Percentiles rank a stretch among this genome's conserved stretches.
phyloP scores from a whole-genome alignment of 208 protist genomes.

The Leishmania tropica region DNA sequence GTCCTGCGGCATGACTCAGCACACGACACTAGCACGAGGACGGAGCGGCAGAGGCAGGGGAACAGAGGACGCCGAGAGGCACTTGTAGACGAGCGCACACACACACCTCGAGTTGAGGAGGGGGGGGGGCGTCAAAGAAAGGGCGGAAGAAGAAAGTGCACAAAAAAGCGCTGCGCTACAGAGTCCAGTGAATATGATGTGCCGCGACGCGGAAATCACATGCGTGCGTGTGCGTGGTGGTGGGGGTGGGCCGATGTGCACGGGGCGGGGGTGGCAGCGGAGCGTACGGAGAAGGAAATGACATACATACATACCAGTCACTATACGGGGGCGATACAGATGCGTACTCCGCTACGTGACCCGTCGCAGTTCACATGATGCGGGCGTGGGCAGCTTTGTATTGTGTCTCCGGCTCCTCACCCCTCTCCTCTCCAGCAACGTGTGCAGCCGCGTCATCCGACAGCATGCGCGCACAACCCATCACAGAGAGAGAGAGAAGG shows the following conservation, averaged over 20 bases:
- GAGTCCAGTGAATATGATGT: not conserved
- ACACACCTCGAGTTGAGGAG: not conserved
- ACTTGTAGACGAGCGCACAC: not conserved
- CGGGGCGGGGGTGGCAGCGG: not conserved
- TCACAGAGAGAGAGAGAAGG: too few relatives aligned
- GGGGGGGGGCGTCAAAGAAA: not conserved
- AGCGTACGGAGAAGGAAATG: not conserved
- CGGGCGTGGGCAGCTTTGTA: not conserved
- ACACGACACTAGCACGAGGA: not conserved
- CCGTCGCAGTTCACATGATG: not conserved
- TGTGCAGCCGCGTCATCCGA: not conserved
- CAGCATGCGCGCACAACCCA: not conserved
- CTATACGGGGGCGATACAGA: not conserved
- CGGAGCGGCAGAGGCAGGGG: not conserved
- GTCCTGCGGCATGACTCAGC: conserved; percentile 76
- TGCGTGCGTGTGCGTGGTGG: not conserved
- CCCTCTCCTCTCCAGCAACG: not conserved
- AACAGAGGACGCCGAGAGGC: not conserved
- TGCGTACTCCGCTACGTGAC: not conserved
- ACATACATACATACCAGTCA: not conserved
- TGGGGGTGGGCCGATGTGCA: not conserved
- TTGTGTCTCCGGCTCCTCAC: not conserved
- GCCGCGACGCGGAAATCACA: not conserved
- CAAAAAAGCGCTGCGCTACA: not conserved
- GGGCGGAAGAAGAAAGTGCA: not conserved